A percentile compares a stretch with the other conserved stretches of the same genome.
Conservation (phyloP, 2,329 filamentous ascomycete genomes). For the Exophiala lecanii-corni region DNA sequence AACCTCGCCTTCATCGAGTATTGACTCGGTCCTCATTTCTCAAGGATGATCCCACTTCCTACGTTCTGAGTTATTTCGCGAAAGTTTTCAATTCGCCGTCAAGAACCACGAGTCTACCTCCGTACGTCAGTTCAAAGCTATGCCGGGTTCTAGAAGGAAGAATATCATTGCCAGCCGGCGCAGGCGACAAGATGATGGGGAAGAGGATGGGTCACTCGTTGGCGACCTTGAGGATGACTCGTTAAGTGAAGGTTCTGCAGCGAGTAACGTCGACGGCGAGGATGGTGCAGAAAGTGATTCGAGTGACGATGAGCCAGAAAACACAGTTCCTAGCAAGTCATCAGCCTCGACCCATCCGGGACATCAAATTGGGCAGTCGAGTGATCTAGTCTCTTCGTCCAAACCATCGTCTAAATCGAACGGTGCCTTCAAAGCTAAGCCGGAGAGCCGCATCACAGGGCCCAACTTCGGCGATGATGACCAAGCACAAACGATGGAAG, state of each 20-base stretch:
- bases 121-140: conserved; percentile 22
- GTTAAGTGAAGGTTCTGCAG: conserved; percentile 56
- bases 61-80: neutral
- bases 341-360: neutral
- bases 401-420: conserved; percentile 1
- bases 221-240: conserved; percentile 57
- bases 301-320: conserved; percentile 47
- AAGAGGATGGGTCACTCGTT: conserved; percentile 46
- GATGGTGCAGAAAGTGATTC: conserved; percentile 56
- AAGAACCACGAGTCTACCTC: neutral
- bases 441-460: conserved; percentile 59
- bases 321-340: conserved; percentile 20
- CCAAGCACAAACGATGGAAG: conserved; percentile 36
- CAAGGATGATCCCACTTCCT: conserved; percentile 14
- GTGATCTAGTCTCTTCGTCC: neutral
- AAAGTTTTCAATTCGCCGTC: neutral
- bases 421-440: conserved; percentile 20
- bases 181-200: conserved; percentile 45
- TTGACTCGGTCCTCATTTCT: conserved; percentile 10
- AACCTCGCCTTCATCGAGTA: conserved; percentile 10
- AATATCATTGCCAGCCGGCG: conserved; percentile 43
- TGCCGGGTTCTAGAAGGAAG: conserved; percentile 41
- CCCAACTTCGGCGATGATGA: conserved; percentile 52
- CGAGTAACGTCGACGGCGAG: conserved; percentile 54
- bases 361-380: neutral